A percentile compares a stretch with the other conserved stretches of the same genome.
Conservation (phyloP, 2,329 filamentous ascomycete genomes). For the Talaromyces sp. region DNA sequence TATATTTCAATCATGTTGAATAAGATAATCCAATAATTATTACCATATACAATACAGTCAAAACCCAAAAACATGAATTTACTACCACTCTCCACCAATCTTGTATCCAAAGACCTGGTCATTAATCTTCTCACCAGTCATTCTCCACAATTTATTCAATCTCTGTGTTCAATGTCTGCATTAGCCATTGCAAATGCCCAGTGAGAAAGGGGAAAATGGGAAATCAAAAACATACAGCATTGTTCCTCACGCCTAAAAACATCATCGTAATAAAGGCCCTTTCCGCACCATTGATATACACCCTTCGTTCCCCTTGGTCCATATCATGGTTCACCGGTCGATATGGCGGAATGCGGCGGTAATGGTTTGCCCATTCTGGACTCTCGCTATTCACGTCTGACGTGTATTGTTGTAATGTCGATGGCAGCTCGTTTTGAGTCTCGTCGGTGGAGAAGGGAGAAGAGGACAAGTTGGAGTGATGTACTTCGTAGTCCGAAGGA, state of each 20-base stretch:
- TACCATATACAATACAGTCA: not conserved
- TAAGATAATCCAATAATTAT: not conserved
- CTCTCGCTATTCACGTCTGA: not conserved
- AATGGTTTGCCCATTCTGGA: slow-evolving; percentile 46
- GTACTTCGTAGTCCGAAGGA: slow-evolving; percentile 16
- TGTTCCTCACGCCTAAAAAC: slow-evolving; percentile 47
- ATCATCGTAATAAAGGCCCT: slow-evolving; percentile 49
- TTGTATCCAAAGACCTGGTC: slow-evolving; percentile 50
- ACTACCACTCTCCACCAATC: slow-evolving; percentile 51
- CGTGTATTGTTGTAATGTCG: not conserved
- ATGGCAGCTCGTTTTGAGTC: not conserved
- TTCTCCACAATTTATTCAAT: slow-evolving; percentile 47
- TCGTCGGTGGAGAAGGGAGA: not conserved
- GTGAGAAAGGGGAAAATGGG: no score
- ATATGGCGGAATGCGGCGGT: slow-evolving; percentile 48
- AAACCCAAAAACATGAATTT: not conserved
- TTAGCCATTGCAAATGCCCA: not conserved
- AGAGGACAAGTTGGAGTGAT: slow-evolving; percentile 22
- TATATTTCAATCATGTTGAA: not conserved
- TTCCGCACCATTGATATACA: slow-evolving; percentile 45
- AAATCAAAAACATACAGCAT: slow-evolving; percentile 34
- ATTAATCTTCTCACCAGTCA: slow-evolving; percentile 49
- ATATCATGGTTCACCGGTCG: slow-evolving; percentile 46
- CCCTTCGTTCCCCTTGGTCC: slow-evolving; percentile 42
- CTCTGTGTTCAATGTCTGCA: slow-evolving; percentile 21